phyloP scores from a whole-genome alignment of 2,329 filamentous ascomycete species.

The Microcera coccophila region DNA sequence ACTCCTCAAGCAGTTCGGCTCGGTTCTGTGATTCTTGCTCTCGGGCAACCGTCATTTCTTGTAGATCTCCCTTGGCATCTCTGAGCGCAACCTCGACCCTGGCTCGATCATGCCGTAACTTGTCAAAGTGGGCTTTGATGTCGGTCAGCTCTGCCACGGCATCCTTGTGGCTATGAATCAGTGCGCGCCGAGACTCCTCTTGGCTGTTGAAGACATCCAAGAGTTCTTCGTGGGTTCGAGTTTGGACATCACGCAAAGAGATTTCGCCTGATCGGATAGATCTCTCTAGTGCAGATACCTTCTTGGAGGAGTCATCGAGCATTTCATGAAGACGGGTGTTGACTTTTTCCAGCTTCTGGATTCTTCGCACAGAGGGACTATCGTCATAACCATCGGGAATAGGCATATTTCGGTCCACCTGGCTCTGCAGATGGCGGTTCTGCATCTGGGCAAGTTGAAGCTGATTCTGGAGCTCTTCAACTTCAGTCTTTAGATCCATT shows the following conservation, averaged over 20 bases:
- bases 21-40: slow-evolving; percentile 88
- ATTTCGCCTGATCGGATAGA: slow-evolving; percentile 83
- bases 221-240: slow-evolving; percentile 90
- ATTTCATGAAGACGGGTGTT: slow-evolving; percentile 90
- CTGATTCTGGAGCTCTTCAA: slow-evolving; percentile 91
- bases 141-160: slow-evolving; percentile 81
- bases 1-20: slow-evolving; percentile 84
- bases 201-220: slow-evolving; percentile 90
- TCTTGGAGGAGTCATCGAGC: slow-evolving; percentile 89
- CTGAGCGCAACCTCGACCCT: slow-evolving; percentile 81
- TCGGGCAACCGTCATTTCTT: slow-evolving; percentile 71
- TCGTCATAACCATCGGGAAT: slow-evolving; percentile 65
- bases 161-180: slow-evolving; percentile 81
- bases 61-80: slow-evolving; percentile 76
- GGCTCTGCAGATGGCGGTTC: slow-evolving; percentile 85
- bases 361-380: slow-evolving; percentile 72
- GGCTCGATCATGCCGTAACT: slow-evolving; percentile 75
- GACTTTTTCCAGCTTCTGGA: slow-evolving; percentile 87
- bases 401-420: slow-evolving; percentile 68
- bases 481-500: slow-evolving; percentile 85
- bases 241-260: slow-evolving; percentile 84
- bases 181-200: slow-evolving; percentile 77
- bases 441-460: slow-evolving; percentile 93
- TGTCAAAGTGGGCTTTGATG: slow-evolving; percentile 82
- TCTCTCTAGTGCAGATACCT: slow-evolving; percentile 84